phyloP scores from a whole-genome alignment of 495 filamentous ascomycete genomes.

The Geopyxis carbonaria region DNA sequence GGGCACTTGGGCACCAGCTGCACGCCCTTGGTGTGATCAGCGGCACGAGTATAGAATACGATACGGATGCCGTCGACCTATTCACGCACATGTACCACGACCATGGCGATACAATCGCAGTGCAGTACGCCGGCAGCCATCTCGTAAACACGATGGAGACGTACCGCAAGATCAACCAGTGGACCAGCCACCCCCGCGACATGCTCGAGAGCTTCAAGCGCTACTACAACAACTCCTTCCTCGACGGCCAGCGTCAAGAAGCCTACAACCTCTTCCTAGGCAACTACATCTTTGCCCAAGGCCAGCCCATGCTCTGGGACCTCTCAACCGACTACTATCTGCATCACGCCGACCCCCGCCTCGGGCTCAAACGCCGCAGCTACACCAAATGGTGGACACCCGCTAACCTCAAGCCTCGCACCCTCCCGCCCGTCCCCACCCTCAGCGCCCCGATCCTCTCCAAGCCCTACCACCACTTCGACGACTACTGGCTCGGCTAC shows the following conservation, averaged over 20 bases:
- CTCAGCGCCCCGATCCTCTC: conserved; percentile 29
- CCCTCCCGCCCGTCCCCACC: conserved; percentile 23
- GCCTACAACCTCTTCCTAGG: conserved; percentile 96
- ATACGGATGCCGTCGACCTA: conserved; percentile 85
- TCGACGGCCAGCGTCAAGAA: conserved; percentile 84
- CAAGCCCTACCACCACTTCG: conserved; percentile 51
- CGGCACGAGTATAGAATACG: conserved; percentile 66
- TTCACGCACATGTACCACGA: conserved; percentile 97
- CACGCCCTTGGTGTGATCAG: conserved; percentile 80
- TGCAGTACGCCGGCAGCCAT: conserved; percentile 94
- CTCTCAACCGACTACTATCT: conserved; percentile 91
- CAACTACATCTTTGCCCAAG: conserved; percentile 82
- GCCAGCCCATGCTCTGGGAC: conserved; percentile 95
- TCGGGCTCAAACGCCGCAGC: conserved; percentile 40
- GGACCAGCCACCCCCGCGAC: conserved; percentile 90
- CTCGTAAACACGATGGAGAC: conserved; percentile 98
- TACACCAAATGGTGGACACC: conserved; percentile 84
- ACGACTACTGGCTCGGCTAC: conserved; percentile 98
- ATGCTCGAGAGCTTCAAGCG: conserved; percentile 99
- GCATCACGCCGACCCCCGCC: conserved; percentile 68
- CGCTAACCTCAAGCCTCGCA: conserved; percentile 44
- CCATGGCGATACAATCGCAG: conserved; percentile 91
- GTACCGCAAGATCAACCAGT: conserved; percentile 95
- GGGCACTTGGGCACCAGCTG: conserved; percentile 79
- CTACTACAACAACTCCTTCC: conserved; percentile 97